Conservation (phyloP, 176 grass and related monocot genomes). For the Ensete glaucum region DNA sequence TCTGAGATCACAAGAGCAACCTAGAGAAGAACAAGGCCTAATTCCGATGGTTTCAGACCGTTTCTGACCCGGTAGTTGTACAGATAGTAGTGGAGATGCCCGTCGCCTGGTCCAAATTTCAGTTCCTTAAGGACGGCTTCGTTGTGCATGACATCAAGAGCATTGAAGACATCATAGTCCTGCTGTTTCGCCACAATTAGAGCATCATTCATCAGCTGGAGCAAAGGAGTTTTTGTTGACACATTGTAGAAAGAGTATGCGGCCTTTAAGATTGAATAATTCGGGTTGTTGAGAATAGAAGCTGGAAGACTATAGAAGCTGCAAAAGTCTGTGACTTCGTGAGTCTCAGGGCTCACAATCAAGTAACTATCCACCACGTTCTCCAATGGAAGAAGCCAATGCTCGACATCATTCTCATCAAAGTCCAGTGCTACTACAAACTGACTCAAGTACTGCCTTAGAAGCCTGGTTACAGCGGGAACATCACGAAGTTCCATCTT, state of each 20-base stretch:
- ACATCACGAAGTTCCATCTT: slow-evolving; percentile 83
- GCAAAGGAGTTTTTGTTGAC: slow-evolving; percentile 61
- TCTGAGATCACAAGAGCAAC: not conserved
- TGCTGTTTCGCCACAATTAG: slow-evolving; percentile 84
- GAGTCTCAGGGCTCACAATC: slow-evolving; percentile 80
- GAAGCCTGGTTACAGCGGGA: slow-evolving; percentile 56
- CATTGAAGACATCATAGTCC: slow-evolving; percentile 90
- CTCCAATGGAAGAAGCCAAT: slow-evolving; percentile 77
- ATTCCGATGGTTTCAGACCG: slow-evolving; percentile 67
- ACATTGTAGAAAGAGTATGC: slow-evolving; percentile 94
- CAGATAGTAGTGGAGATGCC: slow-evolving; percentile 92
- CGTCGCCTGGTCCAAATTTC: slow-evolving; percentile 90
- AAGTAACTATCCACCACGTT: slow-evolving; percentile 93
- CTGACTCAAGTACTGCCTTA: slow-evolving; percentile 54
- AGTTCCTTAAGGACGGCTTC: slow-evolving; percentile 76
- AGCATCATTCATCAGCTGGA: slow-evolving; percentile 84
- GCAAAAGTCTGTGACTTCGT: slow-evolving; percentile 92
- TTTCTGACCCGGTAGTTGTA: slow-evolving; percentile 76
- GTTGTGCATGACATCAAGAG: slow-evolving; percentile 90
- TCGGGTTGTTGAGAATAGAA: slow-evolving; percentile 81
- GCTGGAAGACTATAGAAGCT: slow-evolving; percentile 89
- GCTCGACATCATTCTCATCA: slow-evolving; percentile 86
- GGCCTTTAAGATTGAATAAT: slow-evolving; percentile 60
- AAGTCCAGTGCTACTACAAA: slow-evolving; percentile 75
- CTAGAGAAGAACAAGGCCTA: slow-evolving; percentile 89